Evolutionary conservation across 2,329 filamentous ascomycete genomes (phyloP), one percentile per base, ranked within the genome.

Genomic region (Scorias spongiosa): DNA sequence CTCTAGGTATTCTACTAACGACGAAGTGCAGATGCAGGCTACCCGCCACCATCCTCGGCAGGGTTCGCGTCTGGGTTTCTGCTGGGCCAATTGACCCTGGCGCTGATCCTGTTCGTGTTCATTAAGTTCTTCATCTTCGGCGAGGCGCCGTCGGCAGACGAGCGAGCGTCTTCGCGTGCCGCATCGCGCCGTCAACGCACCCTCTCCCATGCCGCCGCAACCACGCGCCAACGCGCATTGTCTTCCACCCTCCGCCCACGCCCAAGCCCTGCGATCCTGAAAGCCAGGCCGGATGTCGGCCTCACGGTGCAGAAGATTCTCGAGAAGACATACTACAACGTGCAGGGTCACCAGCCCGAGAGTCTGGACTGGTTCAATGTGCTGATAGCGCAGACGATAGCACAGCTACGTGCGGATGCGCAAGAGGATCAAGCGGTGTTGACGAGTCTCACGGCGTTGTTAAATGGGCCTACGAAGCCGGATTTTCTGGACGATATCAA

Each of bases 81-180:
- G 41, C 72, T 96, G 29, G 91, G 91, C 41, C 91, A 98, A 63
- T 72, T 98, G 42, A 93, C 87, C 2, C 84, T 98, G 39, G 84
- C 94, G 11, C 69, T 96, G 18, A 73, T 98, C 34, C 78, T 98
- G 48, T 88, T 87, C 51, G 85, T 83, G 53, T 96, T 98, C 66
- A 96, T 98, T 65, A 94, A 94, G 62, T 98, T 95, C 76, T 98
- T 98, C 75, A 96, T 98, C 59, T 96, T 98, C 60, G 91, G 91
- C 54, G 91, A 96, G 59, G 79, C 86, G 5, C 86, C 87, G 1
- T 86, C 84, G 1, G 74, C 86, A 48, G 87, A 93, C 50, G 78
- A 81, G 44, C 84, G 82, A 15, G 84, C 86, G 10, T 73, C 84
- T 7, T 69, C 82, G 38, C 78, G 83, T 51, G 84, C 83, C 46